These are phyloP conservation scores for Microbotryum saponariae DNA, from an alignment of 1,284 basidiomycete species.

Conservation along the genomic window DNA sequence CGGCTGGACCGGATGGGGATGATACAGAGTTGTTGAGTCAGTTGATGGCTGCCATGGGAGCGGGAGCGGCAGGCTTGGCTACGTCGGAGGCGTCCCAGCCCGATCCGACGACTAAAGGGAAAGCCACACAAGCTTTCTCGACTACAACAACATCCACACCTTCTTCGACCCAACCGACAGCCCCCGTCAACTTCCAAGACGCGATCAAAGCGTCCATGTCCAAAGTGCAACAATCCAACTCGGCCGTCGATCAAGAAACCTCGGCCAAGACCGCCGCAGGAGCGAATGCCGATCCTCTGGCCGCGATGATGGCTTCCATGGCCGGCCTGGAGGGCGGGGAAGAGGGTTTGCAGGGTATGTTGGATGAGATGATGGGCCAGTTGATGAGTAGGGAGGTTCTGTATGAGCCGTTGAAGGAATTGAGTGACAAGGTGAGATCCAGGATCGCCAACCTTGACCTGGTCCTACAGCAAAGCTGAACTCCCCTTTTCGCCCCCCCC, in stretches of 20 bases:
- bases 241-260: constrained; percentile 39
- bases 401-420: constrained; percentile 84
- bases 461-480: no score
- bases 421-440: constrained; percentile 62
- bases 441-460: no score
- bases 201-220: constrained; percentile 72
- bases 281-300: constrained; percentile 41
- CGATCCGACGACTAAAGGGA: not conserved
- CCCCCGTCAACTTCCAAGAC: constrained; percentile 57
- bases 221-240: constrained; percentile 65
- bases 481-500: no score
- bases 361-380: constrained; percentile 88
- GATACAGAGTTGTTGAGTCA: constrained; percentile 45
- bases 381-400: constrained; percentile 89
- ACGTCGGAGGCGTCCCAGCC: not conserved
- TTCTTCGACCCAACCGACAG: constrained; percentile 1
- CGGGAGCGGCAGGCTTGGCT: constrained; percentile 14
- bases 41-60: constrained; percentile 20
- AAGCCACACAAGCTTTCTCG: constrained; percentile 28
- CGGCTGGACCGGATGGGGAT: no score
- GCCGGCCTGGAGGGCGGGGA: constrained; percentile 46
- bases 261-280: constrained; percentile 45
- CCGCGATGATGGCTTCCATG: constrained; percentile 40
- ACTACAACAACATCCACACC: not conserved
- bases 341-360: constrained; percentile 61